Evolutionary conservation across 2,329 filamentous ascomycete species (phyloP), one percentile per base, ranked within the genome.

Genomic region (Lasiodiplodia hormozganensis): DNA sequence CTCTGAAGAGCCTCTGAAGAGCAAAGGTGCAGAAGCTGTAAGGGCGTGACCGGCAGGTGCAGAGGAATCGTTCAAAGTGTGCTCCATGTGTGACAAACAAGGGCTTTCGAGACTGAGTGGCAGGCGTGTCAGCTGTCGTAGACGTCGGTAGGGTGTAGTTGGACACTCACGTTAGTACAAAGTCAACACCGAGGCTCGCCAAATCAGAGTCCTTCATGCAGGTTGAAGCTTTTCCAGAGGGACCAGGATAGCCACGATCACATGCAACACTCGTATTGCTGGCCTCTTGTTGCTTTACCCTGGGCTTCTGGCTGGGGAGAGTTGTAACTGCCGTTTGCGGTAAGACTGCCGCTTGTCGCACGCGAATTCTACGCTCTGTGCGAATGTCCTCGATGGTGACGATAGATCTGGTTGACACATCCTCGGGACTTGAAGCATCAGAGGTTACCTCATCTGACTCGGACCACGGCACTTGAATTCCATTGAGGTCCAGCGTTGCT

Each of bases 41-140:
- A 79, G 74, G 1, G 73, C 72, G 67, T 80, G 78, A 25, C 77
- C 77, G 25, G 72, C 70, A 12, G 72, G 68, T 12, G 43, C 31
- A 1, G 69, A 67, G 12, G 70, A 66, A n/a, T 74, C 67, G 7
- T 69, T 40, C 2, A 70, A 25, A 12, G 72, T 69, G 34, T 58
- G n/a, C 36, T 58, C 54, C n/a, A 58, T 36, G 14, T 58, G 54
- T 23, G n/a, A 8, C 4, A 58, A 34, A 6, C 54, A 58, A 23
- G 54, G 34, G n/a, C 54, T 58, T 58, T 58, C 54, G 31, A 58
- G 54, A 2, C 54, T 58, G 34, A 8, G 4, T 8, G 7, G 6
- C 34, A 14, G 11, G 34, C 4, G 23, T 25, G 14, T 36, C 36
- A 58, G 25, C n/a, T 18, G 12, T 14, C 5, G 34, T 16, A 10